Evolutionary conservation across 352 stramenopile genomes (phyloP).

Genomic region (Pythium catenulatum): DNA sequence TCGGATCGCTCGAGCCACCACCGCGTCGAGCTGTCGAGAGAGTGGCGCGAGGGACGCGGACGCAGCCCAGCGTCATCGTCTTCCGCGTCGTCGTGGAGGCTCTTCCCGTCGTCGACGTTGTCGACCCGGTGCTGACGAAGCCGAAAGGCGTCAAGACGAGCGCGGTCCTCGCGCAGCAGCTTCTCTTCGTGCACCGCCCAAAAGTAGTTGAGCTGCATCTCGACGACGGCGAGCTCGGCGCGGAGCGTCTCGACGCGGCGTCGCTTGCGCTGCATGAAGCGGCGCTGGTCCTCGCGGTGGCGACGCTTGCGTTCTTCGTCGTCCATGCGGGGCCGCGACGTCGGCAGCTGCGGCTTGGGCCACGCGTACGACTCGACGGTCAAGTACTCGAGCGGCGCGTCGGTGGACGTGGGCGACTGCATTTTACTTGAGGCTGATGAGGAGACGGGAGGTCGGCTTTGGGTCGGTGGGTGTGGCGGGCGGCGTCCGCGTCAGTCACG

Average conservation of each 20-base stretch:
- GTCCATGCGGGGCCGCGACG: neutral
- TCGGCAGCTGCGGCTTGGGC: neutral
- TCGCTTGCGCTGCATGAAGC: neutral
- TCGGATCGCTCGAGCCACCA: no score
- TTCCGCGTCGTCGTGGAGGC: neutral
- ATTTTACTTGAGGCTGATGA: neutral
- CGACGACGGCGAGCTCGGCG: neutral
- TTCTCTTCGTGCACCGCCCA: no score
- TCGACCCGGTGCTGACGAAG: neutral
- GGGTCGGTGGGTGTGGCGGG: no score
- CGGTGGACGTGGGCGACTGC: neutral
- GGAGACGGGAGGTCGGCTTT: no score
- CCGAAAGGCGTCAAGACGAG: neutral
- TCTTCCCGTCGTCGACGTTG: neutral
- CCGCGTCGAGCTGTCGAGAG: no score
- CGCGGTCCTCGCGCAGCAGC: neutral
- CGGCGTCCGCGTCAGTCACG: no score
- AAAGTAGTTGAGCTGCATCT: slow-evolving; percentile 2
- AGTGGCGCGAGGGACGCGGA: no score
- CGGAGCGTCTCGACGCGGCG: neutral
- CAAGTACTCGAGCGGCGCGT: neutral
- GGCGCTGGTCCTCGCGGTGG: neutral
- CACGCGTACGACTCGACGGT: neutral
- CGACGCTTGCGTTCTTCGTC: neutral
- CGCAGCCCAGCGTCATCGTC: no score